Evolutionary conservation across 192 early-diverging fungal species (phyloP).

Genomic region (Backusella mclennaniae): DNA sequence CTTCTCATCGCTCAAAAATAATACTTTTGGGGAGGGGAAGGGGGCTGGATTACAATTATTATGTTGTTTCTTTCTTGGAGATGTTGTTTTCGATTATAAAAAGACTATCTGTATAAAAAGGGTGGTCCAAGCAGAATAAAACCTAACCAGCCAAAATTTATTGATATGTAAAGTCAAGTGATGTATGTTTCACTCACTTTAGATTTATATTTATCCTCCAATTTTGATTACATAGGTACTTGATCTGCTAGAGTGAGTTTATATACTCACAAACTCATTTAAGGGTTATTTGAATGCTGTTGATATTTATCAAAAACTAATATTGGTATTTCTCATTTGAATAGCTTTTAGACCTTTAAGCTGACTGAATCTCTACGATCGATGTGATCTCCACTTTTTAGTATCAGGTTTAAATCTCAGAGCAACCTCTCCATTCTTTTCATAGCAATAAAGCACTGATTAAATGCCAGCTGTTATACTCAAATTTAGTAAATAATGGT

Average conservation of each 20-base stretch:
- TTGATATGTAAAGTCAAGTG: not conserved
- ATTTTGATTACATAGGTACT: not conserved
- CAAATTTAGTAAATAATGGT: not conserved
- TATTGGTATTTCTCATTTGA: not conserved
- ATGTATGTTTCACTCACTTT: not conserved
- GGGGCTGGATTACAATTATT: not conserved
- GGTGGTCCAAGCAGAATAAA: not conserved
- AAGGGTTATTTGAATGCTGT: not conserved
- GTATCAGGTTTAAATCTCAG: not conserved
- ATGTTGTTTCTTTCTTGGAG: too few relatives aligned
- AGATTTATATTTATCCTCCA: not conserved
- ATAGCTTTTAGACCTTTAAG: not conserved
- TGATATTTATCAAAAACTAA: not conserved
- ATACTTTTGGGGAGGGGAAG: not conserved
- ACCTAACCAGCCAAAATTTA: not conserved
- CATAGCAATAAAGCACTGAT: not conserved
- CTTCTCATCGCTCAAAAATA: not conserved
- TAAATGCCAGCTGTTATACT: not conserved
- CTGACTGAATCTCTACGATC: not conserved
- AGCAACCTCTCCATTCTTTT: not conserved
- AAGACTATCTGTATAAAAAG: not conserved
- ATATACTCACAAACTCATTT: not conserved
- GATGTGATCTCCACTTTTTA: not conserved
- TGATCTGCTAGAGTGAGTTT: not conserved
- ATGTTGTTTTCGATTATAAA: too few relatives aligned